Evolutionary conservation across 805 yeast species (phyloP), one percentile per base, ranked within the genome.

Genomic region (Hyphopichia homilentoma): DNA sequence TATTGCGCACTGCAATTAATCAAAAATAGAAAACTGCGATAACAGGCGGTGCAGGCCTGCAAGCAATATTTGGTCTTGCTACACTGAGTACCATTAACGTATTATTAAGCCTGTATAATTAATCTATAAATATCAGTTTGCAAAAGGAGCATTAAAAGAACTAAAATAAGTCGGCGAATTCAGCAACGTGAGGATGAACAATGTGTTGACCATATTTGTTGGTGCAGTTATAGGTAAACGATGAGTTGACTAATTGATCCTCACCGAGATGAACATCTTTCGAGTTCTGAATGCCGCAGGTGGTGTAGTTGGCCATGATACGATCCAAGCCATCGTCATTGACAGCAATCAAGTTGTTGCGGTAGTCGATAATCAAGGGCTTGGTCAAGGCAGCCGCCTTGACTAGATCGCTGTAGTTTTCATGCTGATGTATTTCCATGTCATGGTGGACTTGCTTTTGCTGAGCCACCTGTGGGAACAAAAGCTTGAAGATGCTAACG

Each of bases 81-180:
- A n/a, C n/a, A n/a, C n/a, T n/a, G n/a, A n/a, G n/a, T n/a, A n/a
- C n/a, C n/a, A n/a, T n/a, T n/a, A n/a, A n/a, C n/a, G n/a, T n/a
- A n/a, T n/a, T n/a, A n/a, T n/a, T n/a, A n/a, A n/a, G n/a, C n/a
- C n/a, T n/a, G n/a, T 8, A 15, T 7, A 7, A 27, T 27, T 27
- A 27, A 27, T 27, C 30, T 27, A 27, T 27, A 16, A 27, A n/a
- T n/a, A n/a, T n/a, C n/a, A n/a, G n/a, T n/a, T n/a, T n/a, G n/a
- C n/a, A n/a, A n/a, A n/a, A n/a, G n/a, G n/a, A n/a, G n/a, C n/a
- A n/a, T n/a, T n/a, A n/a, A n/a, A n/a, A n/a, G n/a, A n/a, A n/a
- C n/a, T 53, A 65, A 44, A 59, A 65, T 43, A 65, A 63, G 41
- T 65, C 72, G 16, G 70, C 70, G 54, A 57, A 65, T 40, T 65